phyloP scores from a whole-genome alignment of 148 eudicot species.

The Drosera capensis region DNA sequence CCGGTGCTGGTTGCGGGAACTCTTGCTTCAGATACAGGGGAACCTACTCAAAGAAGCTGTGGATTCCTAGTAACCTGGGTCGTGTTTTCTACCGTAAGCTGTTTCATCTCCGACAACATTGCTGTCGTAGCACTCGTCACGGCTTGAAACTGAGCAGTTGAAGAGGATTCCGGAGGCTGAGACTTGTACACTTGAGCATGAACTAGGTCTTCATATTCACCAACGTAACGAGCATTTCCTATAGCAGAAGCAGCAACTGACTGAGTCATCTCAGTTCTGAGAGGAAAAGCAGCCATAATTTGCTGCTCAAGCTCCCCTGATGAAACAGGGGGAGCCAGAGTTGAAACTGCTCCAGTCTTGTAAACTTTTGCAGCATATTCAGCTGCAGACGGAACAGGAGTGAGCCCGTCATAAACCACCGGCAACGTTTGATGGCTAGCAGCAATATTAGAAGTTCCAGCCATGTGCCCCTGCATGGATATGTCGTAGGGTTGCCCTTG shows the following conservation, averaged over 20 bases:
- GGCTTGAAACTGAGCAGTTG: constrained; percentile 34
- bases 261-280: constrained; percentile 17
- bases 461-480: constrained; percentile 20
- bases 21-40: no score
- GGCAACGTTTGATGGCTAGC: constrained; percentile 33
- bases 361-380: constrained; percentile 22
- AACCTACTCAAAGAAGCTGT: constrained; percentile 10
- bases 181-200: constrained; percentile 74
- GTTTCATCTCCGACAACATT: constrained; percentile 29
- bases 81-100: constrained; percentile 25
- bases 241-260: constrained; percentile 16
- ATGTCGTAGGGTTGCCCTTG: constrained; percentile 34
- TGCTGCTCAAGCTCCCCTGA: constrained; percentile 28
- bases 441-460: constrained; percentile 10
- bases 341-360: constrained; percentile 9
- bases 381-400: constrained; percentile 11
- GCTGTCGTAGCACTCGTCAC: constrained; percentile 19
- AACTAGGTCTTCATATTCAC: constrained; percentile 49
- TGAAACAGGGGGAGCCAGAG: constrained; percentile 13
- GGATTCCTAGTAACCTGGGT: constrained; percentile 13
- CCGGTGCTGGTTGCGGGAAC: no score
- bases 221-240: constrained; percentile 15
- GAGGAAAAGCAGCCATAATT: constrained; percentile 28
- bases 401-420: constrained; percentile 27
- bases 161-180: constrained; percentile 54